Evolutionary conservation across 2,329 filamentous ascomycete species (phyloP), one percentile per base, ranked within the genome.

Genomic region (Diaporthe velutina): DNA sequence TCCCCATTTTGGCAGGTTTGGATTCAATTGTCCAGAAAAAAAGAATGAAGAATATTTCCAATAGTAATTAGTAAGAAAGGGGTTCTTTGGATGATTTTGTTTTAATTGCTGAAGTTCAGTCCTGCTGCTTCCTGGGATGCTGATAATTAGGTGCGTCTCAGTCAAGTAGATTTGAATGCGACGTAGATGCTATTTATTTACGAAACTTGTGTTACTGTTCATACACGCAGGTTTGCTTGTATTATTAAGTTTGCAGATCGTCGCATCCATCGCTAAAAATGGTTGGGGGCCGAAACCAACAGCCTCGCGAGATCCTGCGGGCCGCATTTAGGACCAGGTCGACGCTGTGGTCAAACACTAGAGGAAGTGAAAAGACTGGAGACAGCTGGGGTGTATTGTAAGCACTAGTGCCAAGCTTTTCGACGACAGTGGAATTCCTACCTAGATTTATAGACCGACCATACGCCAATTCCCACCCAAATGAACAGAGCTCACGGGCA

Each of bases 261-360:
- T 45, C 25, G 17, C 25, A 64, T 45, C 40, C 40, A 33, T 64
- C 38, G 25, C 60, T 64, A 64, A 64, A 64, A 64, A 45, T 64
- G 40, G 60, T 12, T 45, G 40, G 17, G 19, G 25, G 22, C 35
- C 13, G 22, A 40, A 64, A 8, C 3, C 9, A 19, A 22, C 22
- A 40, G 60, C 25, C 28, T 30, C 25, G 15, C 12, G 40, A 48
- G 40, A 61, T 64, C 40, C 40, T 30, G 25, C 38, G 60, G 58
- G 40, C 40, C 60, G 4, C 10, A n/a, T 2, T 4, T 9, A 48
- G 7, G 40, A 45, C 60, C 40, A 22, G 12, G 25, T 30, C 38
- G 17, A 30, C 8, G 25, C 19, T 60, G 22, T 60, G 57, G 33
- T 10, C 35, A 40, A 25, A 40, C 33, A 19, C 35, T 33, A 33